Evolutionary conservation across 2,329 filamentous ascomycete species (phyloP).

Genomic region (Colletotrichum nymphaeae): DNA sequence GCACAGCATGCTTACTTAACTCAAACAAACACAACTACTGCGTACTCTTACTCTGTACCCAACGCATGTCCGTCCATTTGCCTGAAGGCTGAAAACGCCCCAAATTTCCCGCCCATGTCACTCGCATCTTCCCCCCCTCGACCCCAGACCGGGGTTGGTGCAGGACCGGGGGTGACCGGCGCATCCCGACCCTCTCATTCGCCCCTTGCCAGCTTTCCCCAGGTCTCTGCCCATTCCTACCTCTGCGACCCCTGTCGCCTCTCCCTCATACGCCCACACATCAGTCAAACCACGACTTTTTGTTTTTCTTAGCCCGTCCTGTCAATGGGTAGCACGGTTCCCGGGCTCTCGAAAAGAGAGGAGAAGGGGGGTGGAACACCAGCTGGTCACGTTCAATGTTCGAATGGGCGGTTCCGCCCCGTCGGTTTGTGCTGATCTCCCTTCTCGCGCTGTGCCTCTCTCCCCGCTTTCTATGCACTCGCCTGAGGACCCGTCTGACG

Average conservation of each 20-base stretch:
- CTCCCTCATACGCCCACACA: conserved; percentile 19
- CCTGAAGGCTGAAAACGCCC: conserved; percentile 29
- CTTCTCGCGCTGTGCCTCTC: conserved; percentile 13
- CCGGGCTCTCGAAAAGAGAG: background rate
- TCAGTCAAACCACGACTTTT: conserved; percentile 15
- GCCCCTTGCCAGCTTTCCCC: conserved; percentile 25
- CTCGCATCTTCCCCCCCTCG: conserved; percentile 16
- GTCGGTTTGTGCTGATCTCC: conserved; percentile 28
- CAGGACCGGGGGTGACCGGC: conserved; percentile 28
- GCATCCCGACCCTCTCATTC: conserved; percentile 32
- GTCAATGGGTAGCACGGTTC: conserved; percentile 9
- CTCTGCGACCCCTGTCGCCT: conserved; percentile 18
- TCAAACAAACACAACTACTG: background rate
- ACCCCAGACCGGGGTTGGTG: conserved; percentile 31
- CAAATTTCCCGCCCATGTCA: conserved; percentile 34
- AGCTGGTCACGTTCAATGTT: conserved; percentile 15
- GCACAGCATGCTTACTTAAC: background rate
- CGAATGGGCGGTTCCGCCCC: conserved; percentile 27
- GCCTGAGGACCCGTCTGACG: background rate
- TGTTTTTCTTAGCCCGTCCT: conserved; percentile 10
- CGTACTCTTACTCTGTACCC: background rate
- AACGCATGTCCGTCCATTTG: conserved; percentile 11
- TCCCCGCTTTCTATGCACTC: conserved; percentile 7
- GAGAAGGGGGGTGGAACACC: conserved; percentile 20
- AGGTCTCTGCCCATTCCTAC: conserved; percentile 31